Evolutionary conservation across 2,329 filamentous ascomycete genomes (phyloP), one percentile per base, ranked within the genome.

Genomic region (Aspergillus latus): DNA sequence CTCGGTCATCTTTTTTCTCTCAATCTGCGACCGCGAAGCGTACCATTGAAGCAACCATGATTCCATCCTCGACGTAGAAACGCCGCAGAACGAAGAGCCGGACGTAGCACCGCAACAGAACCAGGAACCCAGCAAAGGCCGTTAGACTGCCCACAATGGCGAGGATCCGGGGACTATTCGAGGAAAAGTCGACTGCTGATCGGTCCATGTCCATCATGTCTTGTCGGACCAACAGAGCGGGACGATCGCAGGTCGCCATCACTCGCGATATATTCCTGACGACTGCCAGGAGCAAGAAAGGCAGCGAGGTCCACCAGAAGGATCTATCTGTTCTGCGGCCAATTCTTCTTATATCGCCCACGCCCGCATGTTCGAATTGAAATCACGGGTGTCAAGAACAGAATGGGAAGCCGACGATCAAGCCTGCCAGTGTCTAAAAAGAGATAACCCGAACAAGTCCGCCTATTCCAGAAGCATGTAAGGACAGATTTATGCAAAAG

Each of bases 41-140:
- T 21, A 21, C 21, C 21, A 73, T 70, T 3, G 78, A 74, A 3
- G 67, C 56, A 1, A 76, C 49, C 62, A 82, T 81, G 2, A 76
- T 59, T 56, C 71, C 78, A 62, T 83, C 81, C 69, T 84, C 82
- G 26, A 71, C 61, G 1, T 80, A 80, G 44, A 79, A 70, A 29
- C 76, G 77, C 26, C 74, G 78, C 44, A 83, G 72, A 66, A 83
- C 75, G 9, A 66, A 62, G 2, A 74, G 28, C 9, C 81, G 74
- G 28, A 82, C 81, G 56, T 79, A 80, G 34, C 76, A 64, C 30
- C 79, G 74, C n/a, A 76, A 64, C 4, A 72, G 5, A 1, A 80
- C 75, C 1, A 72, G 66, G 8, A 78, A 48, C 0, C 72, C 62
- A 1, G 78, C 74, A 10, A 74, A 42, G 0, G 66, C 63, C 11